phyloP scores from a whole-genome alignment of 148 eudicot genomes.

The Camellia sinensis region DNA sequence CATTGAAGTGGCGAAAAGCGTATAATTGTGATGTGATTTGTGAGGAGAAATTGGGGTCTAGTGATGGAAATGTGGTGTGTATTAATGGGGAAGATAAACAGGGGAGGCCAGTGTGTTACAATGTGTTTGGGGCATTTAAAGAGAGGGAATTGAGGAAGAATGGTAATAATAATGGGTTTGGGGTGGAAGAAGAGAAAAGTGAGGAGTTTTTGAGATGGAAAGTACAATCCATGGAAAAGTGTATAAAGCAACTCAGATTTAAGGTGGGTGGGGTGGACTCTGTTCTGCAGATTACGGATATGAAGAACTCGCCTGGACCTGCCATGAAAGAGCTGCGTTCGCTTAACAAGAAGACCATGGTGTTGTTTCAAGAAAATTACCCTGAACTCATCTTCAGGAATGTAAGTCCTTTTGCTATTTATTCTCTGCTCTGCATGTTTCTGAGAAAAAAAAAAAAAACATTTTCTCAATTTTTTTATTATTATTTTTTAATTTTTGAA shows the following conservation, averaged over 20 bases:
- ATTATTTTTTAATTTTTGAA: too few relatives aligned
- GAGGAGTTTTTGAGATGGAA: slow-evolving; percentile 68
- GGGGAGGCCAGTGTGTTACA: slow-evolving; percentile 67
- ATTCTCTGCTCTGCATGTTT: too few relatives aligned
- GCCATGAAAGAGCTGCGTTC: slow-evolving; percentile 47
- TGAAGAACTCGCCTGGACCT: slow-evolving; percentile 57
- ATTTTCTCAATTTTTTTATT: too few relatives aligned
- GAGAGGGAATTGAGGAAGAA: slow-evolving; percentile 32
- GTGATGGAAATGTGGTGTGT: slow-evolving; percentile 32
- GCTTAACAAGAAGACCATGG: slow-evolving; percentile 41
- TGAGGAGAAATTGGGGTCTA: slow-evolving; percentile 33
- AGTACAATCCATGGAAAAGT: slow-evolving; percentile 60
- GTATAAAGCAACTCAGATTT: slow-evolving; percentile 48
- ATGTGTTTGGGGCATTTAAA: slow-evolving; percentile 40
- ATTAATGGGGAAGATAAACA: slow-evolving; percentile 45
- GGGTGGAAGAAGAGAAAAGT: slow-evolving; percentile 30
- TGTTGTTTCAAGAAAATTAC: slow-evolving; percentile 58
- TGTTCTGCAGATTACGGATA: slow-evolving; percentile 57
- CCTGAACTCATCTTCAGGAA: slow-evolving; percentile 60
- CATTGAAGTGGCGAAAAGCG: slow-evolving; percentile 61
- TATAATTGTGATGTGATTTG: slow-evolving; percentile 33
- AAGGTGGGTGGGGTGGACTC: slow-evolving; percentile 46
- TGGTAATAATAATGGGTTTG: slow-evolving; percentile 20
- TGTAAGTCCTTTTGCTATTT: slow-evolving; percentile 26
- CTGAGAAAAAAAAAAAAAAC: too few relatives aligned